These are phyloP conservation scores for Alternaria viburni DNA, from an alignment of 2,329 filamentous ascomycete genomes.

Conservation along the genomic window DNA sequence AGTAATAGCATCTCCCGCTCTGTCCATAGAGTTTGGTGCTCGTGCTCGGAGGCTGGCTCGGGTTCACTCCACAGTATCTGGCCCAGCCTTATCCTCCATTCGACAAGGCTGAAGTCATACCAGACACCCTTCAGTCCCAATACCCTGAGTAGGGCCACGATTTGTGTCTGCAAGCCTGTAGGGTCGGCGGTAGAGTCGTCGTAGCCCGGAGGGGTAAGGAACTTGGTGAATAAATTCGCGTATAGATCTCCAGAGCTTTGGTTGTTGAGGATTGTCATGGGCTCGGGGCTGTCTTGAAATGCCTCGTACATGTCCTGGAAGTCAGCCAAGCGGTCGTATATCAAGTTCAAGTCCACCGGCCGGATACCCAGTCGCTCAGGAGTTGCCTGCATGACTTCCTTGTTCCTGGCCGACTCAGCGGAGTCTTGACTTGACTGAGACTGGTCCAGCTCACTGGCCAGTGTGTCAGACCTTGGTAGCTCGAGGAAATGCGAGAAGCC, in stretches of 20 bases:
- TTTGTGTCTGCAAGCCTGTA: conserved; percentile 71
- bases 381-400: conserved; percentile 47
- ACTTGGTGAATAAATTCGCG: conserved; percentile 51
- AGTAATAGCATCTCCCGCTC: conserved; percentile 62
- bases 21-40: conserved; percentile 33
- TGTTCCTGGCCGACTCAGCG: conserved; percentile 50
- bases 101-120: conserved; percentile 76
- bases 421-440: conserved; percentile 43
- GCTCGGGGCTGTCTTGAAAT: conserved; percentile 60
- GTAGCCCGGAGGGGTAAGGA: conserved; percentile 50
- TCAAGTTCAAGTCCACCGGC: conserved; percentile 35
- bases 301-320: conserved; percentile 62
- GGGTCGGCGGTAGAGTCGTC: conserved; percentile 58
- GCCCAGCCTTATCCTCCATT: conserved; percentile 76
- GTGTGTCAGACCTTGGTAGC: conserved; percentile 67
- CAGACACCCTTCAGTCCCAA: conserved; percentile 71
- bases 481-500: conserved; percentile 74
- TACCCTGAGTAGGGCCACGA: conserved; percentile 70
- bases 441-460: conserved; percentile 62
- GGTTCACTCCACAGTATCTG: conserved; percentile 70
- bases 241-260: conserved; percentile 60
- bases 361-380: conserved; percentile 50
- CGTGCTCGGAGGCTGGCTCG: conserved; percentile 28
- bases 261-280: conserved; percentile 58
- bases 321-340: conserved; percentile 48